Evolutionary conservation across 805 yeast genomes (phyloP), one percentile per base, ranked within the genome.

Genomic region (Jamesozyma piceae): DNA sequence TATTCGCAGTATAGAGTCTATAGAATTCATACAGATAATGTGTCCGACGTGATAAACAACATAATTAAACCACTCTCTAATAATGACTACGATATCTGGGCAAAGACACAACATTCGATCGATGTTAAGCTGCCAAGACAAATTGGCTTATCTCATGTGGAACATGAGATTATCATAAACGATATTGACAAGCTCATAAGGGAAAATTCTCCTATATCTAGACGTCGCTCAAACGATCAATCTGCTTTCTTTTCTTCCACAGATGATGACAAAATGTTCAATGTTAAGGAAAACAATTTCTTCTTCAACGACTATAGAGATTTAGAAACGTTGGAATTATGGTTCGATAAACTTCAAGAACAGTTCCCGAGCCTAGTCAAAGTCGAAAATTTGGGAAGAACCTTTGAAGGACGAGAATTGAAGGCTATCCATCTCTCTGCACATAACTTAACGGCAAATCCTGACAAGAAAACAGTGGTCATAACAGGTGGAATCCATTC

Each of bases 401-500:
- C 95, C 0, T 76, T 62, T 55, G 95, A 87, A 62, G 85, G 85
- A 5, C 68, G 92, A 42, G 77, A 76, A 22, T 71, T 80, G 55
- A 77, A 75, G 40, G 85, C 83, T 0, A 64, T 86, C 19, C 82
- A 82, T 51, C 58, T 87, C 22, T 68, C 80, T 2, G 69, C 79
- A 1, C 69, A 70, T 37, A 67, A 66, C 37, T 67, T 62, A 4
- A 57, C 54, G 13, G 46, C 44, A 34, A 57, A 63, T 42, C 65
- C 69, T 9, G 67, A 74, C 36, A 73, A 72, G 58, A 75, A 72
- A 48, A 82, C 90, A 1, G 72, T 87, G 41, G 80, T 86, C 3
- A 71, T 88, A 6, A 78, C 90, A 1, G 89, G 89, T 31, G 95
- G 95, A 2, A 72, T 82, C 2, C 95, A 88, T 63, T 92, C 95